phyloP scores from a whole-genome alignment of 768 basidiomycete genomes.

The Panellus pusillus region DNA sequence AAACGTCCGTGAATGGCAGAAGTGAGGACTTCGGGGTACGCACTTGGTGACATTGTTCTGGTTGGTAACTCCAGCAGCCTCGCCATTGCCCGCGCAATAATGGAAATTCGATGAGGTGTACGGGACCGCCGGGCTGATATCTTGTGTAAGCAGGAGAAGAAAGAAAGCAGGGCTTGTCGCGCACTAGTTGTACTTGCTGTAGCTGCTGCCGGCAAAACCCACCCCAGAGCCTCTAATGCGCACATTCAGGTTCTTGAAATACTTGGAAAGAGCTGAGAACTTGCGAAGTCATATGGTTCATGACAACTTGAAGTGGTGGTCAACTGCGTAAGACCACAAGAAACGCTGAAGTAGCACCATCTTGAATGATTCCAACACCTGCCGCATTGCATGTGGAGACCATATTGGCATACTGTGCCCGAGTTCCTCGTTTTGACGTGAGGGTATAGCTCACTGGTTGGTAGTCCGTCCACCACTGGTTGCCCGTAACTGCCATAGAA shows the following conservation, averaged over 20 bases:
- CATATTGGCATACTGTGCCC: constrained; percentile 38
- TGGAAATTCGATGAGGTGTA: constrained; percentile 14
- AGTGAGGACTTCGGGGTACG: not conserved
- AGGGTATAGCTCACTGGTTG: constrained; percentile 48
- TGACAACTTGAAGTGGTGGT: constrained; percentile 11
- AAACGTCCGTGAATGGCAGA: not conserved
- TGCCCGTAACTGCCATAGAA: constrained; percentile 21
- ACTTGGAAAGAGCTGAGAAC: not conserved
- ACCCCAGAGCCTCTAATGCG: constrained; percentile 6
- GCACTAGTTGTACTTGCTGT: constrained; percentile 16
- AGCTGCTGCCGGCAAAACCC: constrained; percentile 15
- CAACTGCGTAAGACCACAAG: not conserved
- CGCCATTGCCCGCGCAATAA: constrained; percentile 10
- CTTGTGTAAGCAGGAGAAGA: not conserved
- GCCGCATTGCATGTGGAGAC: constrained; percentile 30
- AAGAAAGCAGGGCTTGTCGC: not conserved
- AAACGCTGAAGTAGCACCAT: constrained; percentile 22
- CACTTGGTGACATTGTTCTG: constrained; percentile 11
- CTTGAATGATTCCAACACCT: constrained; percentile 33
- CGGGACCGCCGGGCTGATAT: constrained; percentile 7
- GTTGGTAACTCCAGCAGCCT: constrained; percentile 7
- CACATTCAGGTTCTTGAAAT: constrained; percentile 3
- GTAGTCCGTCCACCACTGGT: constrained; percentile 53
- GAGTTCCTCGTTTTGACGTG: constrained; percentile 42
- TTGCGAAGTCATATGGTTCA: constrained; percentile 15